Percentiles rank a stretch among this genome's conserved stretches.
These are phyloP conservation scores for Chlorella vulgaris DNA, from an alignment of 139 green algal genomes.

Conservation along the genomic window DNA sequence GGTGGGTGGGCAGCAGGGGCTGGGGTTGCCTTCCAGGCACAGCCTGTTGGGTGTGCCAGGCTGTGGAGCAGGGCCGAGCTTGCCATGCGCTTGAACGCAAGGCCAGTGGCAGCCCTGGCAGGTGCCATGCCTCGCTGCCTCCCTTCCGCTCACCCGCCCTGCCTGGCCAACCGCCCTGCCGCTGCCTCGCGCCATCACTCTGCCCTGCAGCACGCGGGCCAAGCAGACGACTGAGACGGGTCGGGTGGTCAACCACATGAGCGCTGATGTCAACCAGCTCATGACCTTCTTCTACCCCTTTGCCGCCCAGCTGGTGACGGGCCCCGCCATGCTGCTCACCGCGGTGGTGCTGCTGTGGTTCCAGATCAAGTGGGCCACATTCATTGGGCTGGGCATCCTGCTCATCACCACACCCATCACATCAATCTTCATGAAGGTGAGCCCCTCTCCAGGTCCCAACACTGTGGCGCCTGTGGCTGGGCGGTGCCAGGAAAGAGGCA, in stretches of 20 bases:
- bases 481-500: too few species aligned
- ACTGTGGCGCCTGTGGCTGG: too few species aligned
- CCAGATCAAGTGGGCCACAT: conserved; percentile 84
- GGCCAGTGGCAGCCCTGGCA: too few species aligned
- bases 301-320: conserved; percentile 50
- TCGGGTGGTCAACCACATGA: conserved; percentile 61
- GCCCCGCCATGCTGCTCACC: conserved; percentile 76
- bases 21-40: too few species aligned
- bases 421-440: conserved; percentile 65
- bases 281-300: conserved; percentile 62
- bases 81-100: too few species aligned
- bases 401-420: conserved; percentile 75
- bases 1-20: not conserved
- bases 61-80: too few species aligned
- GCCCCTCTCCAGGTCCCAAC: too few species aligned
- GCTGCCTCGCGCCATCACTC: too few species aligned
- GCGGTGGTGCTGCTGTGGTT: conserved; percentile 86
- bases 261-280: conserved; percentile 59
- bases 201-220: conserved; percentile 31
- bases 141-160: not conserved
- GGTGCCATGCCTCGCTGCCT: too few species aligned
- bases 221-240: conserved; percentile 53
- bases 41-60: too few species aligned
- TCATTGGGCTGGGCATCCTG: conserved; percentile 88
- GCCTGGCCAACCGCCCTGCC: not conserved